Evolutionary conservation across 176 grass and related monocot genomes (phyloP).

Genomic region (Triticum monococcum): DNA sequence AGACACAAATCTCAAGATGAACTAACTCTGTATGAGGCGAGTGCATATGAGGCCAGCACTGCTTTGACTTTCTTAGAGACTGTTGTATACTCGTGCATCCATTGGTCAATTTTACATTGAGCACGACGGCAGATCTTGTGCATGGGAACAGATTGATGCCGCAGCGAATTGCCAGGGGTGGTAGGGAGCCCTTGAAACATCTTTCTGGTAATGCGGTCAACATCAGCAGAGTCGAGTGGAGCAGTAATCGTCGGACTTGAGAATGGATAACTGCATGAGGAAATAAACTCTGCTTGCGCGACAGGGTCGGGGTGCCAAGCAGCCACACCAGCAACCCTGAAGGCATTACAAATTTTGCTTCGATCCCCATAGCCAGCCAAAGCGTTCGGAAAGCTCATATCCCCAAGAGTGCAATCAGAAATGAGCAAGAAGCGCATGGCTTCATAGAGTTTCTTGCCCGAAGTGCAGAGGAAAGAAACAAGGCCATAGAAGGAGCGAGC

Average conservation of each 20-base stretch:
- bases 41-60: background rate
- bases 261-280: background rate
- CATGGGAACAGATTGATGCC: background rate
- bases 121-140: background rate
- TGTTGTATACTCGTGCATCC: background rate
- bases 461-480: background rate
- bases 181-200: background rate
- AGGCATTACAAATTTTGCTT: background rate
- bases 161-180: background rate
- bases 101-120: background rate
- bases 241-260: background rate
- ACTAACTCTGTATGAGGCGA: background rate
- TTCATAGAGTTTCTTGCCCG: background rate
- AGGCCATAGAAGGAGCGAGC: background rate
- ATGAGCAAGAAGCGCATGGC: background rate
- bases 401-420: background rate
- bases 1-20: background rate
- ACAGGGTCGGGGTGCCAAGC: background rate
- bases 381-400: background rate
- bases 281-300: background rate
- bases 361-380: background rate
- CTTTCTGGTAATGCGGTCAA: background rate
- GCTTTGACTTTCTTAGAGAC: background rate
- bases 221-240: background rate
- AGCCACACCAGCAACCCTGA: background rate